Base-by-base conservation (phyloP, 2,329 filamentous ascomycete genomes). In the Ceratocystis alfenasii region DNA sequence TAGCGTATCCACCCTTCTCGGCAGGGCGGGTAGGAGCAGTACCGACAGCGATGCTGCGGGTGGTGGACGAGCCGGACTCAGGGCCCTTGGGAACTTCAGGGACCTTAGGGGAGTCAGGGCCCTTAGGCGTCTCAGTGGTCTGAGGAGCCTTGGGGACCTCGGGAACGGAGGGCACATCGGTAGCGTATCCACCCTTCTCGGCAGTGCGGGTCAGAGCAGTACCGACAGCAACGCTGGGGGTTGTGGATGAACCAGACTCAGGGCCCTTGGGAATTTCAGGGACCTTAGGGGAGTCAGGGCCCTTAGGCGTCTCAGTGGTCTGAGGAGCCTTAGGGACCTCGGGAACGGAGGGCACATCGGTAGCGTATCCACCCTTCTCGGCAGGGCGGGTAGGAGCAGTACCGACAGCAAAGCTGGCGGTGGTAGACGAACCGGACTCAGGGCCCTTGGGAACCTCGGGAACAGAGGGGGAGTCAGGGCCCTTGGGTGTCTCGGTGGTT, bases 31-130 rank as follows among this genome's bases (percentile, higher is more conserved):
- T 50, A 0, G 5, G 5, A n/a, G 10, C 45, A 33, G 62, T 50
- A 7, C 10, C 45, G 22, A 33, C n/a, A 36, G 22, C 22, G 36
- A 63, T 0, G 25, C 44, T 53, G 15, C 45, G 8, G 5, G 41
- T 22, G 0, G 46, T 48, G 28, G 62, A 28, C 0, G 20, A 10
- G 0, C 3, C 7, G 1, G n/a, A n/a, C 1, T 15, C 46, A 17
- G 22, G 22, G 1, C n/a, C 15, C 25, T 28, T 48, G 3, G 36
- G 36, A 0, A 20, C 8, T 5, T 20, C n/a, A 0, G 28, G 28
- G 5, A 28, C 28, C 28, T 28, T 28, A 1, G 28, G 28, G 28
- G 28, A 4, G 28, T 48, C 45, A 2, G n/a, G 15, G 1, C 3
- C 45, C 45, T 17, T 55, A 8, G n/a, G 50, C 2, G 50, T 22